Evolutionary conservation across 805 yeast species (phyloP).

Genomic region (Candida morakotiae): DNA sequence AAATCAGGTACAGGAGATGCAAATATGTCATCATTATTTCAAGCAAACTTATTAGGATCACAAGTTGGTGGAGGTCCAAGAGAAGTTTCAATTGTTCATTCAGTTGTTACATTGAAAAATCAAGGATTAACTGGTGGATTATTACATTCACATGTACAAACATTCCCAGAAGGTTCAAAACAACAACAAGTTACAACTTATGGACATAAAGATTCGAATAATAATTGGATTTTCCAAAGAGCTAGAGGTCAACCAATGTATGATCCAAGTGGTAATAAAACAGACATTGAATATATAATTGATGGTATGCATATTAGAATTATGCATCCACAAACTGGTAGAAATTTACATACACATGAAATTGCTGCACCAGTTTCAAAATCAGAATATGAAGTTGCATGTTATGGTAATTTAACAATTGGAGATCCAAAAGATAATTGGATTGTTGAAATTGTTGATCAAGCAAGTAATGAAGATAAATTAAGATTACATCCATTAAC

Average conservation of each 20-base stretch:
- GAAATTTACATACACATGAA: slow-evolving; percentile 70
- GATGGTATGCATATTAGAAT: slow-evolving; percentile 64
- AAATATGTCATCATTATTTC: slow-evolving; percentile 75
- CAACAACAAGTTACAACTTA: slow-evolving; percentile 47
- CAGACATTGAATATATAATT: slow-evolving; percentile 35
- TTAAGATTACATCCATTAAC: slow-evolving; percentile 71
- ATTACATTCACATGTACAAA: slow-evolving; percentile 44
- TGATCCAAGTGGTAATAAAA: slow-evolving; percentile 28
- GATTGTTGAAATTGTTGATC: slow-evolving; percentile 67
- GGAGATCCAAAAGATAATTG: slow-evolving; percentile 79
- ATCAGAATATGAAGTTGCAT: slow-evolving; percentile 59
- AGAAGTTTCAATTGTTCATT: slow-evolving; percentile 55
- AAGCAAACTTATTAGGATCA: slow-evolving; percentile 68
- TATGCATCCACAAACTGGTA: slow-evolving; percentile 56
- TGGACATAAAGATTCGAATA: slow-evolving; percentile 43
- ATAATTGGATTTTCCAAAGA: slow-evolving; percentile 46
- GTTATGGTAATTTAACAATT: slow-evolving; percentile 60
- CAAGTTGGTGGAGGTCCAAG: slow-evolving; percentile 64
- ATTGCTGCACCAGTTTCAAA: slow-evolving; percentile 59
- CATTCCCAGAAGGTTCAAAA: slow-evolving; percentile 44
- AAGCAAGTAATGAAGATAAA: slow-evolving; percentile 49
- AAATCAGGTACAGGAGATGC: slow-evolving; percentile 82
- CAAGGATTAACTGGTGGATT: slow-evolving; percentile 44
- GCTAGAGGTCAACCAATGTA: slow-evolving; percentile 33
- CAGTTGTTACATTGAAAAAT: slow-evolving; percentile 36